These are phyloP conservation scores for Panaeolus cyanescens DNA, from an alignment of 768 basidiomycete genomes.

Conservation along the genomic window DNA sequence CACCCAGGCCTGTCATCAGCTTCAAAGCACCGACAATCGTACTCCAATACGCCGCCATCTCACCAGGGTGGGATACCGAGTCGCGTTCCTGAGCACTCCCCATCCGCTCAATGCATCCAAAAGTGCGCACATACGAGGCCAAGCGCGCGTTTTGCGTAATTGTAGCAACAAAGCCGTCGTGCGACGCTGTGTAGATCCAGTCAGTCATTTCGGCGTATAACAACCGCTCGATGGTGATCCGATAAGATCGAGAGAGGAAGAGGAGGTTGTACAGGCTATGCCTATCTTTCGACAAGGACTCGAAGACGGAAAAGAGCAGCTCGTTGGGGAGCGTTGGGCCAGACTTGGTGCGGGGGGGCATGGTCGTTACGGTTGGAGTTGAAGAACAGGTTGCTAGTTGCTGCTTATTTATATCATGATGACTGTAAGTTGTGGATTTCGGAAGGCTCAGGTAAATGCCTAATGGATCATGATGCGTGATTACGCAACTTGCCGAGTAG, in stretches of 20 bases:
- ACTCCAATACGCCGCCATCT: not conserved
- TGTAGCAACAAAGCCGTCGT: not conserved
- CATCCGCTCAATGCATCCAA: not conserved
- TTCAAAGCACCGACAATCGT: not conserved
- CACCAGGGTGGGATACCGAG: not conserved
- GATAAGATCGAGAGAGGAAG: not conserved
- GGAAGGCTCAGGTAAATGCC: too few species aligned
- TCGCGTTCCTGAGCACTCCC: not conserved
- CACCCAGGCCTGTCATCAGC: not conserved
- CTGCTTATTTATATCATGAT: too few species aligned
- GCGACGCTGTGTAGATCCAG: not conserved
- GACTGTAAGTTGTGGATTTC: too few species aligned
- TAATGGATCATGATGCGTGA: too few species aligned
- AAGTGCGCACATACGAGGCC: not conserved
- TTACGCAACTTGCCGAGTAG: too few species aligned
- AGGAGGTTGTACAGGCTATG: not conserved
- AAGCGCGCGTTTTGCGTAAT: not conserved
- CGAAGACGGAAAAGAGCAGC: not conserved
- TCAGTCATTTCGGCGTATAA: not conserved
- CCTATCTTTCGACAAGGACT: not conserved
- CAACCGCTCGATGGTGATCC: not conserved
- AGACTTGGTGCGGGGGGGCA: not conserved
- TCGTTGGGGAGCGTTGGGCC: not conserved
- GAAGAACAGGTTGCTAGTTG: too few species aligned
- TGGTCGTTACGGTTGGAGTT: too few species aligned